Base-by-base conservation (phyloP, 2,329 filamentous ascomycete genomes). In the Paramyrothecium roridum region DNA sequence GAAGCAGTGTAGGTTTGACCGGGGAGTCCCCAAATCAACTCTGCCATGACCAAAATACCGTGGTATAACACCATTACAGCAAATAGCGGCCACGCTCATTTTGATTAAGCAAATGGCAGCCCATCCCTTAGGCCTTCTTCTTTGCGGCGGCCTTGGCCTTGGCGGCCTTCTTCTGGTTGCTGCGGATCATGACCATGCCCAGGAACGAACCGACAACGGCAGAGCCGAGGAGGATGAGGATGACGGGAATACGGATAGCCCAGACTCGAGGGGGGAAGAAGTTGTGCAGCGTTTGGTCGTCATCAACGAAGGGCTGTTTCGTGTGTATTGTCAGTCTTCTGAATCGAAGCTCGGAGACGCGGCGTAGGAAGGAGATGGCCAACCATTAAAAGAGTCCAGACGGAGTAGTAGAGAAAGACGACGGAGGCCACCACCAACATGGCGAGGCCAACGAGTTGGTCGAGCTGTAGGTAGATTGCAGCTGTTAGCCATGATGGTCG, bases 311-410 rank as follows among this genome's bases (percentile, higher is more conserved):
- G 71, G 95, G 95, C 95, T 99, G 64, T 61, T 54, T 51, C 26
- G 48, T 34, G 50, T 48, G 55, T 4, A 52, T 26, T 54, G 58
- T 63, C 56, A 66, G 57, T 48, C 43, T n/a, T 53, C 20, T 30
- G n/a, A 19, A 6, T 19, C 47, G 34, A 23, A 30, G 37, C 26
- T 52, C 52, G 4, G 26, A 34, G 49, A 50, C 55, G 34, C 45
- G 47, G 50, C 56, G 53, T 52, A 55, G 54, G 52, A 45, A 52
- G 16, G 22, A 7, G 26, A 30, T 30, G 21, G 67, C 76, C 56
- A 84, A 97, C 95, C 90, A 99, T 98, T 63, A 98, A 83, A 61
- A 99, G 83, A 26, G 95, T 96, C 95, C 95, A 99, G 75, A 96
- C 85, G 61, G 91, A 95, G 80, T 99, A 99, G 84, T 99, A 99